Evolutionary conservation across 139 green algal genomes (phyloP).

Genomic region (Chlorella vulgaris): DNA sequence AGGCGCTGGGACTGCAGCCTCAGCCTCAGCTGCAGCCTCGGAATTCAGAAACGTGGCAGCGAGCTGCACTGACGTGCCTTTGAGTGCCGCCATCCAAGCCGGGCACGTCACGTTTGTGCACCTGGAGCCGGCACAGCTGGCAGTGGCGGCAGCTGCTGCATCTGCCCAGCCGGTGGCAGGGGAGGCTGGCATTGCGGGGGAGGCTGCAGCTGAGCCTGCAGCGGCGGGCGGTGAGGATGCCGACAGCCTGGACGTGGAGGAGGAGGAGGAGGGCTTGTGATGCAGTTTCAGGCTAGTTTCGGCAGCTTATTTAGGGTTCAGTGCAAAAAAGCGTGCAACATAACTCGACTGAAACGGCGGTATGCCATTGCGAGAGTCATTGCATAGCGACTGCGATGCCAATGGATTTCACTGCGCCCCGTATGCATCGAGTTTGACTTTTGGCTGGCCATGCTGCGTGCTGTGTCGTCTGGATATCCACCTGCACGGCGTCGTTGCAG

Average conservation of each 20-base stretch:
- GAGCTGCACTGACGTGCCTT: slow-evolving; percentile 32
- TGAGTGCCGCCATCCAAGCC: slow-evolving; percentile 32
- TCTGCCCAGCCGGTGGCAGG: background rate
- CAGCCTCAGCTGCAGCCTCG: background rate
- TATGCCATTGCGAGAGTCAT: no score
- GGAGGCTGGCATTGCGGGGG: background rate
- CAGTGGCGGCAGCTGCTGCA: background rate
- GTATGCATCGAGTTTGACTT: no score
- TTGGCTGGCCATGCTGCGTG: no score
- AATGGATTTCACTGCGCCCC: no score
- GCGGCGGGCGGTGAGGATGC: background rate
- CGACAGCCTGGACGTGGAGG: slow-evolving; percentile 1
- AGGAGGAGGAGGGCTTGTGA: background rate
- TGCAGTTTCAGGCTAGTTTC: background rate
- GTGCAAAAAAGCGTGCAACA: no score
- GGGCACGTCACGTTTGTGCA: slow-evolving; percentile 48
- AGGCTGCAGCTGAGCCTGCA: background rate
- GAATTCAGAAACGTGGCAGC: slow-evolving; percentile 30
- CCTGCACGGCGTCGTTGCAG: background rate
- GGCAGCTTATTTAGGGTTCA: background rate
- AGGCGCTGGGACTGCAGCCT: background rate
- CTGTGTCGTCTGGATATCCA: no score
- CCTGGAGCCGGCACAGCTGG: slow-evolving; percentile 15
- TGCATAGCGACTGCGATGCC: no score
- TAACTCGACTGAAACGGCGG: no score